Conservation (phyloP, 1,284 basidiomycete genomes). For the Apiotrichum akiyoshidainum region DNA sequence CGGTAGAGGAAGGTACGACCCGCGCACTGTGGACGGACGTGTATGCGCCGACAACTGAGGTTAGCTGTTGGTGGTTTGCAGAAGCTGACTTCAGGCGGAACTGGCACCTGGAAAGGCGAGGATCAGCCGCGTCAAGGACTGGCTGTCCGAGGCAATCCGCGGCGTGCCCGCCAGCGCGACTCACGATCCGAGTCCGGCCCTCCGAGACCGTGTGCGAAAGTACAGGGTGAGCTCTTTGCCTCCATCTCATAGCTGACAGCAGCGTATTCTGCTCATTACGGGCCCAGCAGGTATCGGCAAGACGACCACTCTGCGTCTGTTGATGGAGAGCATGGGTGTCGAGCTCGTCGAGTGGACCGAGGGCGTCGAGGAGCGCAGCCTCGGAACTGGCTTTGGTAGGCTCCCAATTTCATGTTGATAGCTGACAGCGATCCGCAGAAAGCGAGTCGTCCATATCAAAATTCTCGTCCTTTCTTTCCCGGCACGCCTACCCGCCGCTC, state of each 20-base stretch:
- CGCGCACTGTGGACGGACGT: constrained; percentile 68
- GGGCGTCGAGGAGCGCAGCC: constrained; percentile 45
- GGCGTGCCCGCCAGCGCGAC: constrained; percentile 41
- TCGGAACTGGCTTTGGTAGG: constrained; percentile 38
- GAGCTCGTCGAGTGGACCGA: constrained; percentile 82
- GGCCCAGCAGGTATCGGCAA: constrained; percentile 90
- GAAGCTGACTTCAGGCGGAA: constrained; percentile 58
- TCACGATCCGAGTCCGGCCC: constrained; percentile 37
- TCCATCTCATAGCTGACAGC: constrained; percentile 3
- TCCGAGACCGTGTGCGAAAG: constrained; percentile 62
- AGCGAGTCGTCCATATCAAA: constrained; percentile 67
- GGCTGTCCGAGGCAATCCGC: constrained; percentile 79
- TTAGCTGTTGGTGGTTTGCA: constrained; percentile 29
- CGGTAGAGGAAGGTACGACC: neutral
- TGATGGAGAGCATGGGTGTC: constrained; percentile 70
- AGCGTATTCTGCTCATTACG: constrained; percentile 80
- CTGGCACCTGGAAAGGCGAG: constrained; percentile 86
- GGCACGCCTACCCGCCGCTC: constrained; percentile 63
- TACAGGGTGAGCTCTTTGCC: constrained; percentile 70
- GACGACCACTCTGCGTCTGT: constrained; percentile 73
- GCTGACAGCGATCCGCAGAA: constrained; percentile 35
- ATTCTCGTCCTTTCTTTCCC: constrained; percentile 72
- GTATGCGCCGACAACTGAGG: constrained; percentile 67
- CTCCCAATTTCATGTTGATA: neutral
- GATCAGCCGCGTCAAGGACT: constrained; percentile 75